Evolutionary conservation across 768 basidiomycete species (phyloP), one percentile per base, ranked within the genome.

Genomic region (Lentinula aciculospora): DNA sequence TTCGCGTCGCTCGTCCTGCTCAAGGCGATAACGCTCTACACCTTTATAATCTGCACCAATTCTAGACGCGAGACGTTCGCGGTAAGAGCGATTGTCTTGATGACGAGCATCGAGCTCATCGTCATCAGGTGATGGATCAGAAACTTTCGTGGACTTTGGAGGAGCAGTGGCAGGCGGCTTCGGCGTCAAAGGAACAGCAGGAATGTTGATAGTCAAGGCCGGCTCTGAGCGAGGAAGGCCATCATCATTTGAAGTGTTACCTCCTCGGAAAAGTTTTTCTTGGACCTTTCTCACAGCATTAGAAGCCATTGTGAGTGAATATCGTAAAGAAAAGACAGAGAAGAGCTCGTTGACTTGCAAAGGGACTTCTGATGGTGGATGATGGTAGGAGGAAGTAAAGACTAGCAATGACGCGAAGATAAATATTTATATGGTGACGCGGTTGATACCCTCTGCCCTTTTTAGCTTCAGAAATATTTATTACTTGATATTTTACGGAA

Each of bases 11-110:
- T 81, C 85, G 62, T 94, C 92, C 65, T 98, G 89, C 49, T 84
- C 73, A n/a, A 99, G 82, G 49, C 95, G 83, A 70, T 89, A 78
- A 62, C 84, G 84, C 74, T 99, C 96, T 23, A 82, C 83, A 12
- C 91, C 89, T 51, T 85, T 81, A 69, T 95, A 98, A 32, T 85
- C 76, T 3, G 73, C 64, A 1, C 91, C 91, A 31, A 95, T 76
- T 57, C 73, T 72, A 60, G 84, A 76, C 28, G 78, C 75, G 28
- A 97, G 74, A 29, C 84, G 77, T 65, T 89, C 82, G 51, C 90
- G 81, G 70, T 87, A 87, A 45, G 77, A 65, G 37, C 45, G 29
- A 49, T 66, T 36, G 60, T 51, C 47, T 65, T 63, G 21, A 53
- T 56, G 31, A 65, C 37, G 48, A 48, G 19, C 36, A 34, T 59